Conservation (phyloP, 2,329 filamentous ascomycete genomes). For the Colletotrichum tofieldiae region DNA sequence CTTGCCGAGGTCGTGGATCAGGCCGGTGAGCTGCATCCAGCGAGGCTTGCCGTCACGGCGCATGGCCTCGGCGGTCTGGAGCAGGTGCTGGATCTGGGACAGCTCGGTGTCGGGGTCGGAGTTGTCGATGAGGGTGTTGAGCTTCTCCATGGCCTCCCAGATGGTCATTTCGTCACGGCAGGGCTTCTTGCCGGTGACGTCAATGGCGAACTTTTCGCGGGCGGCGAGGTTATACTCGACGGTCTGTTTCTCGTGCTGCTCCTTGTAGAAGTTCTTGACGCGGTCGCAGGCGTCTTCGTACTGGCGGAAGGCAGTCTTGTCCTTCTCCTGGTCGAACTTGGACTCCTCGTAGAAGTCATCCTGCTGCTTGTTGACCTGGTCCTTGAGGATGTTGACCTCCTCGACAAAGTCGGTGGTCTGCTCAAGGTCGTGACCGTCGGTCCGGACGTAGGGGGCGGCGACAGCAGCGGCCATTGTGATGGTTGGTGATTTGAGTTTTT, state of each 20-base stretch:
- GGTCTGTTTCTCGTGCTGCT: constrained; percentile 80
- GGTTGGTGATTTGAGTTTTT: neutral
- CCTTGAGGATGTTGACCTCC: constrained; percentile 69
- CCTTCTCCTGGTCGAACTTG: constrained; percentile 81
- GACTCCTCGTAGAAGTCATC: constrained; percentile 62
- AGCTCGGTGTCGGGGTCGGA: constrained; percentile 91
- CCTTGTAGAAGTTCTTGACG: constrained; percentile 89
- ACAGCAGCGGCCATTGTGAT: constrained; percentile 40
- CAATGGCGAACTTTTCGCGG: constrained; percentile 65
- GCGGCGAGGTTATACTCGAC: constrained; percentile 88
- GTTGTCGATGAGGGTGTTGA: constrained; percentile 92
- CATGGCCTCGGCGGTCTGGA: constrained; percentile 92
- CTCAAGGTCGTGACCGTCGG: constrained; percentile 58
- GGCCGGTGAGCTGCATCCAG: constrained; percentile 85
- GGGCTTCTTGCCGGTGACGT: constrained; percentile 75
- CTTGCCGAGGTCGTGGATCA: constrained; percentile 87
- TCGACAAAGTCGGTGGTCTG: constrained; percentile 65
- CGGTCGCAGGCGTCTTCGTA: constrained; percentile 88
- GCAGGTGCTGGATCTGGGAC: constrained; percentile 89
- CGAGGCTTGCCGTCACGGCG: constrained; percentile 86
- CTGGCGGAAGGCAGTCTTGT: constrained; percentile 86
- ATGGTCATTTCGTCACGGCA: constrained; percentile 81
- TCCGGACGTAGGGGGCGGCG: constrained; percentile 28
- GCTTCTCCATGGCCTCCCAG: constrained; percentile 94
- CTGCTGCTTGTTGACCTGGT: constrained; percentile 45